These are phyloP conservation scores for Neonectria punicea DNA, from an alignment of 2,329 filamentous ascomycete species.

Conservation along the genomic window DNA sequence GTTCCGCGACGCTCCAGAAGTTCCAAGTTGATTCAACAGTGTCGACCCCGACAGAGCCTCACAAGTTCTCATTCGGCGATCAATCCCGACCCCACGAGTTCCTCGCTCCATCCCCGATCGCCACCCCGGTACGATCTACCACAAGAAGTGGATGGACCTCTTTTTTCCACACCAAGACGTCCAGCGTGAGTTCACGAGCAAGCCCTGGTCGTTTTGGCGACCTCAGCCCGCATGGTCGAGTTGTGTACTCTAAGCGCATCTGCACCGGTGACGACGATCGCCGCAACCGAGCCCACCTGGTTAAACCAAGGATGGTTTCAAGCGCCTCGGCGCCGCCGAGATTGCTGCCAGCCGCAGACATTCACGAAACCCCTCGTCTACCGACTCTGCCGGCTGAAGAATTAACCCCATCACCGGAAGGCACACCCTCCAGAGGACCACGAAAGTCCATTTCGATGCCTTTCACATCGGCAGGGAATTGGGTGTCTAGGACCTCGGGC, in stretches of 20 bases:
- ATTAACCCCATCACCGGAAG: conserved; percentile 45
- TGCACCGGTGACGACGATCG: conserved; percentile 34
- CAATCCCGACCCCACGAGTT: conserved; percentile 45
- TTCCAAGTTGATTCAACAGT: conserved; percentile 48
- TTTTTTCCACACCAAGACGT: conserved; percentile 62
- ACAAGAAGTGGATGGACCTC: conserved; percentile 59
- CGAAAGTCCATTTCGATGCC: conserved; percentile 69
- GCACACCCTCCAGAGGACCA: conserved; percentile 56
- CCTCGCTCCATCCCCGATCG: conserved; percentile 41
- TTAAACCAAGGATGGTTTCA: conserved; percentile 52
- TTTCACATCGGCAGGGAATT: conserved; percentile 65
- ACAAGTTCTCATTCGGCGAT: conserved; percentile 51
- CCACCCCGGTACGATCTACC: conserved; percentile 32
- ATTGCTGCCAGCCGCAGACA: conserved; percentile 38
- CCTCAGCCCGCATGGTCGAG: conserved; percentile 39
- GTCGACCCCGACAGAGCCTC: conserved; percentile 37
- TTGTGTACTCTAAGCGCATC: conserved; percentile 43
- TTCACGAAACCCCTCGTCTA: conserved; percentile 35
- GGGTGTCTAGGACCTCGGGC: conserved; percentile 64
- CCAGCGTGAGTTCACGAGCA: conserved; percentile 37
- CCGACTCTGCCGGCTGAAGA: conserved; percentile 23
- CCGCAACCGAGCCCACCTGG: conserved; percentile 45
- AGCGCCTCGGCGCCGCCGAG: conserved; percentile 34
- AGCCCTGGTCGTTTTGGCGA: conserved; percentile 42
- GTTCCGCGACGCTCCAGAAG: conserved; percentile 76